Percentiles rank a stretch among this genome's conserved stretches.
Evolutionary conservation across 1,284 basidiomycete genomes (phyloP).

Genomic region (Ustilago crameri): DNA sequence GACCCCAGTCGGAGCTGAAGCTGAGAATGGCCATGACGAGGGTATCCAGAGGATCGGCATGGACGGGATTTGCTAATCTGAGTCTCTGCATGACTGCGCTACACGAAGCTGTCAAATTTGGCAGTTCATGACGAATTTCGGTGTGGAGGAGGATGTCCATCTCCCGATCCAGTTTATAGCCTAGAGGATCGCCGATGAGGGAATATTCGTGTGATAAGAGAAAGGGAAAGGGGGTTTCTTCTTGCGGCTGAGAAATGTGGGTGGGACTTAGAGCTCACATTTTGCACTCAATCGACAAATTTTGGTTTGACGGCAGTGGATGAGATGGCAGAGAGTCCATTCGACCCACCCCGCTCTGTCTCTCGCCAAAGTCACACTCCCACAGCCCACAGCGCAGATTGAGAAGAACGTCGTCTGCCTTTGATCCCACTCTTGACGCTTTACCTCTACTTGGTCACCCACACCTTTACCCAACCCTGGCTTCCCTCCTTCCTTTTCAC

Average conservation of each 20-base stretch:
- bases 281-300: background rate
- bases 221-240: no score
- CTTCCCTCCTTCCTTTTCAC: background rate
- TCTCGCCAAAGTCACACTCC: background rate
- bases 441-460: slow-evolving; percentile 37
- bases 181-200: slow-evolving; percentile 5
- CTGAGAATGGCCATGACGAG: background rate
- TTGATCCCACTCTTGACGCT: slow-evolving; percentile 12
- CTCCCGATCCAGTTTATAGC: slow-evolving; percentile 1
- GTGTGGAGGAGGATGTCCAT: slow-evolving; percentile 26
- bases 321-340: no score
- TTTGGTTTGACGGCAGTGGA: no score
- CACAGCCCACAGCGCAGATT: background rate
- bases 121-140: no score
- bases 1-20: no score
- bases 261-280: no score
- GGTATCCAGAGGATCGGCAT: slow-evolving; percentile 14
- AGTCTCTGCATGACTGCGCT: slow-evolving; percentile 8
- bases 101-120: slow-evolving; percentile 31
- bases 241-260: background rate
- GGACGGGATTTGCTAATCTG: slow-evolving; percentile 31
- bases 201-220: no score
- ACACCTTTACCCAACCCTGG: background rate
- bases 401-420: no score
- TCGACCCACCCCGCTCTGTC: background rate